These are phyloP conservation scores for Phytophthora quininea DNA, from an alignment of 352 stramenopile genomes.

Conservation along the genomic window DNA sequence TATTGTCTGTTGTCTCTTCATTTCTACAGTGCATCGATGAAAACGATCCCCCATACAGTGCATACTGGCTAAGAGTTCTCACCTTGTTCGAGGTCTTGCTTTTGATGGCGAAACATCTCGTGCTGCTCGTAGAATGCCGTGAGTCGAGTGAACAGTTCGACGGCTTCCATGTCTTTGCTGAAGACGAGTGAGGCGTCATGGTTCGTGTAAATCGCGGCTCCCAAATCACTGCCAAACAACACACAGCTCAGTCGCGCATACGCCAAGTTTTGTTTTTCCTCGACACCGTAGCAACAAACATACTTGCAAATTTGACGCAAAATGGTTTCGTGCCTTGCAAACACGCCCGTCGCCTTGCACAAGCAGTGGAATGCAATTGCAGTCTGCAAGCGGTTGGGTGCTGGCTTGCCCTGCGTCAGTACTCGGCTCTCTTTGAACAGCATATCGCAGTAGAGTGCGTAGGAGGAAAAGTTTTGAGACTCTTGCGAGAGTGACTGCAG, in stretches of 20 bases:
- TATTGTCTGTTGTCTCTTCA: conserved; percentile 35
- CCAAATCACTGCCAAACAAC: conserved; percentile 45
- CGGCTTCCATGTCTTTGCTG: conserved; percentile 55
- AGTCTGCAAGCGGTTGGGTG: conserved; percentile 72
- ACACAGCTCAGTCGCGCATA: background rate
- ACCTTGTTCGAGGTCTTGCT: conserved; percentile 57
- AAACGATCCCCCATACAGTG: background rate
- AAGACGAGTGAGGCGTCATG: conserved; percentile 30
- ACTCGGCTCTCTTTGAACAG: conserved; percentile 70
- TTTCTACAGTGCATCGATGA: conserved; percentile 30
- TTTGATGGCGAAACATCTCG: conserved; percentile 47
- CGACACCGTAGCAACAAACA: background rate
- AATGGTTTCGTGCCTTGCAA: conserved; percentile 64
- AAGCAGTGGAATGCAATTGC: conserved; percentile 80
- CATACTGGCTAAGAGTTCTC: background rate
- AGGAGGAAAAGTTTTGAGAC: conserved; percentile 55
- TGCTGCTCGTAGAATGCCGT: conserved; percentile 72
- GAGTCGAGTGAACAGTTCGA: conserved; percentile 63
- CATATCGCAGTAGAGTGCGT: conserved; percentile 78
- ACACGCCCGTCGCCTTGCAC: conserved; percentile 63
- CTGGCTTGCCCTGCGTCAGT: conserved; percentile 63
- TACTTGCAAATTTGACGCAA: conserved; percentile 63
- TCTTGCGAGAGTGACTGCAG: conserved; percentile 58
- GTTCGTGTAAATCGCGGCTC: conserved; percentile 64
- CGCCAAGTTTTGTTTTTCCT: background rate